These are phyloP conservation scores for Metschnikowia continentalis DNA, from an alignment of 805 yeast genomes.

Conservation along the genomic window DNA sequence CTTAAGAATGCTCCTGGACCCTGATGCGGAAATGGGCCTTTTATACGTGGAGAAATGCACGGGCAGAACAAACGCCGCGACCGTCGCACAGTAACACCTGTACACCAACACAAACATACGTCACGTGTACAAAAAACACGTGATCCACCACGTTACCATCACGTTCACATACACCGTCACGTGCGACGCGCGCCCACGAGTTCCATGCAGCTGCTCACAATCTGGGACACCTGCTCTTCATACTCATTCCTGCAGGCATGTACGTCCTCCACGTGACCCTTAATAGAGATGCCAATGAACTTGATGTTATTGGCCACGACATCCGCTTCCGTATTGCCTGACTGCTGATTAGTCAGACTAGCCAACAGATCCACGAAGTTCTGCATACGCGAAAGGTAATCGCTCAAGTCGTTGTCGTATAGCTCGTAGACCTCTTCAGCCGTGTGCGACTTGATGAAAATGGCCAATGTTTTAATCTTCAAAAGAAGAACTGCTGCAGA, in stretches of 20 bases:
- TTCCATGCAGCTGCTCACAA: not conserved
- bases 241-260: not conserved
- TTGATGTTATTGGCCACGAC: constrained; percentile 29
- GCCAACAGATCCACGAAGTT: constrained; percentile 15
- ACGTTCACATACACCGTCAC: not conserved
- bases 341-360: not conserved
- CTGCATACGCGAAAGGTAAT: constrained; percentile 7
- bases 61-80: not conserved
- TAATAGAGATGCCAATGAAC: constrained; percentile 25
- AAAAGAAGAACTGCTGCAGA: constrained; percentile 9
- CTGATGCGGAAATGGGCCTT: not conserved
- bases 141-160: too few species aligned
- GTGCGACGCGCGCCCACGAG: not conserved
- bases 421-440: constrained; percentile 2
- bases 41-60: not conserved
- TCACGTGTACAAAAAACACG: too few species aligned
- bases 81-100: not conserved
- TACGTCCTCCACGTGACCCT: constrained; percentile 5
- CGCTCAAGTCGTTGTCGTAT: constrained; percentile 7
- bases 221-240: not conserved
- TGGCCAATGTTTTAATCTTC: constrained; percentile 14
- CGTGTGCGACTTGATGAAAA: constrained; percentile 9
- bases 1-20: not conserved
- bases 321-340: constrained; percentile 4
- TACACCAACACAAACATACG: not conserved